Base-by-base conservation (phyloP, 805 yeast species). In the Candida quercuum region DNA sequence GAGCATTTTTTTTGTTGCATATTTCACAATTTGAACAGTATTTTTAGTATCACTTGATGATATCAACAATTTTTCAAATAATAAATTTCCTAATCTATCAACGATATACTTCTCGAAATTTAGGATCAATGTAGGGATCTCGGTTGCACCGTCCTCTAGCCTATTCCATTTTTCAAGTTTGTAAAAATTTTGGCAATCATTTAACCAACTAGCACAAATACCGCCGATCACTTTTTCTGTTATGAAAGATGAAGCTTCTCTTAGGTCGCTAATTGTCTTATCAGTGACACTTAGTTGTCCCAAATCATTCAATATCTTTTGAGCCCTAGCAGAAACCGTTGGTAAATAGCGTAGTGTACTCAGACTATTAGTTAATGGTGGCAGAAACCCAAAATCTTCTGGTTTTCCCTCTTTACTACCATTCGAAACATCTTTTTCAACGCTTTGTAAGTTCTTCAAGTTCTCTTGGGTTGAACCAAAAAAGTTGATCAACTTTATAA, bases 281-380 rank as follows among this genome's bases (percentile, higher is more conserved):
- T 69, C 56, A 1, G 70, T 65, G 7, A 71, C 60, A 4, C 60
- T 53, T 9, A 76, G 54, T 44, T 66, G 66, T 0, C 72, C 71
- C 23, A 76, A 47, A 35, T 67, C 70, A 30, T 66, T 64, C 29
- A 69, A 58, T 20, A 66, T 59, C 20, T 60, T 55, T 22, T 65
- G 56, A 9, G 81, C 56, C 3, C 66, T 62, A 3, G 63, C 64
- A 19, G 72, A 63, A 13, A 80, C 60, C 20, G 59, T 57, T 1
- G 78, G 69, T 27, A 76, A 54, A 47, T 73, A 78, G 45, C 72
- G 66, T 25, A 78, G 55, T 3, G 82, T 67, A 32, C 85, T 69
- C 18, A 84, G 60, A 8, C 82, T 72, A 50, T 81, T 84, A 1
- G 87, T 67, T 37, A 66, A 65, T 1, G 81, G 80, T 3, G 91